A percentile compares a stretch with the other conserved stretches of the same genome.
Evolutionary conservation across 768 basidiomycete species (phyloP).

Genomic region (Termitomyces sp.): DNA sequence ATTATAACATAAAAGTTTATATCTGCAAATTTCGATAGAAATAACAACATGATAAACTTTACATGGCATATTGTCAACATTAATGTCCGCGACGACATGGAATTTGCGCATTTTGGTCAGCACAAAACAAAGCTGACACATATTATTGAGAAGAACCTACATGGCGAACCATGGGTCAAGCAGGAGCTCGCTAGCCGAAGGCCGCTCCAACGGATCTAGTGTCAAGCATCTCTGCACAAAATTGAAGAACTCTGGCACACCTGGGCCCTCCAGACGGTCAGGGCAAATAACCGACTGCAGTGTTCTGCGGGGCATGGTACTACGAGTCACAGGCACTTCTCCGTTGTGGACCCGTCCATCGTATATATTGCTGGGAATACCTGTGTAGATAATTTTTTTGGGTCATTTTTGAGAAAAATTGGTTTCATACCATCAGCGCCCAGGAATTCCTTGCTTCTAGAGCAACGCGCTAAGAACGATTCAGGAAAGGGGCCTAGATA

Average conservation of each 20-base stretch:
- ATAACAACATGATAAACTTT: not conserved
- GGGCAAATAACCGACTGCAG: not conserved
- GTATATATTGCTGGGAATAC: not conserved
- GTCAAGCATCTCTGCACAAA: constrained; percentile 1
- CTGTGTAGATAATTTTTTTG: not conserved
- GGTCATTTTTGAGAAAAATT: not conserved
- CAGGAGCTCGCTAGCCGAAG: constrained; percentile 1
- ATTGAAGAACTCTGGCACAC: not conserved
- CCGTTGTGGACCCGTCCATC: not conserved
- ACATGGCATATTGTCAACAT: not conserved
- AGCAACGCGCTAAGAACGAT: not conserved
- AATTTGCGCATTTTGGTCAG: not conserved
- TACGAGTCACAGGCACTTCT: not conserved
- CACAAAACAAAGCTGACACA: not conserved
- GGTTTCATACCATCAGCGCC: not conserved
- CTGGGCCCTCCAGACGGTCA: not conserved
- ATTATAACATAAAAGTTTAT: no score
- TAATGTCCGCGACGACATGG: not conserved
- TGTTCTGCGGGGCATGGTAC: not conserved
- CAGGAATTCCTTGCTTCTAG: not conserved
- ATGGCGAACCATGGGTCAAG: not conserved
- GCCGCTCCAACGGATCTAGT: not conserved
- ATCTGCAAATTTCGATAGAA: not conserved
- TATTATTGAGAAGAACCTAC: not conserved
- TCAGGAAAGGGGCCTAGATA: not conserved